Conservation (phyloP, 306 rosid genomes). For the Cicer arietinum region DNA sequence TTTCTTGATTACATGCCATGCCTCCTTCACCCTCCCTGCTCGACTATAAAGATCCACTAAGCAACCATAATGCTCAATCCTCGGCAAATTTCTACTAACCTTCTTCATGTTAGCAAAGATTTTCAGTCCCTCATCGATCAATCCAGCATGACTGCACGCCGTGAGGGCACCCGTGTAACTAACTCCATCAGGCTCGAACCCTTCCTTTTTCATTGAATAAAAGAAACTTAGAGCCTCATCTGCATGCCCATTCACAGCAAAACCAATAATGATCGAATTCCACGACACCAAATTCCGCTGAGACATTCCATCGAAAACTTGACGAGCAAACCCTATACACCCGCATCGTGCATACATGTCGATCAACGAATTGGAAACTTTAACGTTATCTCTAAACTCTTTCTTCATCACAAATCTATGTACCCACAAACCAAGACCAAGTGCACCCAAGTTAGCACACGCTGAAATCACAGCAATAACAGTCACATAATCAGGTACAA, state of each 20-base stretch:
- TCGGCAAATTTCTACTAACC: conserved; percentile 54
- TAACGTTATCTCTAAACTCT: conserved; percentile 56
- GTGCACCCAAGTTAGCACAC: conserved; percentile 85
- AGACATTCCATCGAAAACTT: conserved; percentile 66
- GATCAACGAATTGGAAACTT: conserved; percentile 68
- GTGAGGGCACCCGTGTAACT: conserved; percentile 89
- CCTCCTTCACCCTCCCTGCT: conserved; percentile 83
- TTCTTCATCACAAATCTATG: conserved; percentile 59
- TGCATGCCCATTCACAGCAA: conserved; percentile 76
- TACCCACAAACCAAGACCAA: conserved; percentile 78
- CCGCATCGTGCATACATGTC: conserved; percentile 94
- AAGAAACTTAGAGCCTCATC: conserved; percentile 72
- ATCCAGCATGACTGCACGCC: conserved; percentile 86
- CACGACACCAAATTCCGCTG: conserved; percentile 71
- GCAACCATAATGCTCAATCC: conserved; percentile 91
- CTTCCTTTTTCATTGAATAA: conserved; percentile 67
- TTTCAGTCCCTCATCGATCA: conserved; percentile 65
- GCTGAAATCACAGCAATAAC: conserved; percentile 77
- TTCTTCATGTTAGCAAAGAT: conserved; percentile 70
- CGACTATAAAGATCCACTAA: conserved; percentile 85
- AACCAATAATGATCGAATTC: conserved; percentile 89
- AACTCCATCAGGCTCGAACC: conserved; percentile 74
- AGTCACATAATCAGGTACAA: conserved; percentile 78
- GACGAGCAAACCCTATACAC: conserved; percentile 69
- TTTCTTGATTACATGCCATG: conserved; percentile 59